Evolutionary conservation across 805 yeast genomes (phyloP), one percentile per base, ranked within the genome.

Genomic region (Wickerhamiella kazuoi): DNA sequence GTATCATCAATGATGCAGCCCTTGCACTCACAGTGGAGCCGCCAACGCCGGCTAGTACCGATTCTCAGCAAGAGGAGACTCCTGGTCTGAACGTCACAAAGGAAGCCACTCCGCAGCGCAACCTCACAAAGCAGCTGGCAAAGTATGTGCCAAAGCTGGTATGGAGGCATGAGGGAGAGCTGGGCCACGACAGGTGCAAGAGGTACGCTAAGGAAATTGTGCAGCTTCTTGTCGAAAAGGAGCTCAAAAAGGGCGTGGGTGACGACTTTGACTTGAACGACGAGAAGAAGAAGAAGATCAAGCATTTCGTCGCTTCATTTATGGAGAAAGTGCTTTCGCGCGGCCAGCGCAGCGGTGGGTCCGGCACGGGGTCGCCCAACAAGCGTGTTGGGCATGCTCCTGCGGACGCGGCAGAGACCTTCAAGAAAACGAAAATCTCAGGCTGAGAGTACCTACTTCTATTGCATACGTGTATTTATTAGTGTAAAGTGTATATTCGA

Each of bases 161-260:
- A 40, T 74, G 74, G 46, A 72, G 71, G 47, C 72, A 78, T 55
- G 77, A 72, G 46, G 53, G 63, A 2, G 75, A 73, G 39, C 63
- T 87, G 18, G 84, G 83, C 3, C 74, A 72, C 42, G 93, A 79
- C 3, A 67, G 72, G 41, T 52, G 82, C 38, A 87, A 86, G 58
- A 68, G 68, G 30, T 78, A 84, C 57, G 81, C 94, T 2, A 70
- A 73, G 44, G 94, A 84, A 37, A 72, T 87, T 41, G 83, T 77
- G 4, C 69, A 74, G 45, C 59, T 64, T 0, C 61, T 90, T 34
- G 71, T 75, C 0, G 65, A 67, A 3, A 90, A 87, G 54, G 96
- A 83, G 55, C 36, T 68, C 41, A 68, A 67, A 42, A 44, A 49
- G 3, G 62, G 55, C 7, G 9, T 11, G 6, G 47, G 42, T 21